These are phyloP conservation scores for Aplosporella prunicola DNA, from an alignment of 2,329 filamentous ascomycete species.

Conservation along the genomic window DNA sequence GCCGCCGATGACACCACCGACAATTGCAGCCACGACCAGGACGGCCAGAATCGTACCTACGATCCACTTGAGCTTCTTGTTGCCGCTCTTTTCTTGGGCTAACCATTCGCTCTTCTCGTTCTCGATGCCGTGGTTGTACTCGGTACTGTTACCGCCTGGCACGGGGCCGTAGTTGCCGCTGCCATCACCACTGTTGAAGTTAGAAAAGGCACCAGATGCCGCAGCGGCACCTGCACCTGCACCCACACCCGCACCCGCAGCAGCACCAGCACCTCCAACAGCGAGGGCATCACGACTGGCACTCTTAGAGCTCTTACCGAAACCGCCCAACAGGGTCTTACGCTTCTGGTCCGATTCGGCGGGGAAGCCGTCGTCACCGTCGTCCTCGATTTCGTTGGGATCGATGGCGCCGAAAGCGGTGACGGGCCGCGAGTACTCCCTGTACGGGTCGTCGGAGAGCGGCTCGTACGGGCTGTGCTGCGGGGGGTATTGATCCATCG, in stretches of 20 bases:
- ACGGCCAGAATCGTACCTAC: slow-evolving; percentile 56
- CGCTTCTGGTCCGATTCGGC: slow-evolving; percentile 37
- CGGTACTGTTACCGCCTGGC: slow-evolving; percentile 22
- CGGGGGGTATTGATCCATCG: slow-evolving; percentile 33
- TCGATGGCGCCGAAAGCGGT: slow-evolving; percentile 47
- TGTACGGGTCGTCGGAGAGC: slow-evolving; percentile 55
- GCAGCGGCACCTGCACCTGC: slow-evolving; percentile 20
- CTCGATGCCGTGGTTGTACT: slow-evolving; percentile 2
- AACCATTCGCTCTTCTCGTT: slow-evolving; percentile 60
- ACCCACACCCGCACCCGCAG: slow-evolving; percentile 31
- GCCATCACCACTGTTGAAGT: slow-evolving; percentile 21
- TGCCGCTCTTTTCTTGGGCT: slow-evolving; percentile 48
- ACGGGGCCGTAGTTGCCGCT: slow-evolving; percentile 52
- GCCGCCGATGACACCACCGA: slow-evolving; percentile 65
- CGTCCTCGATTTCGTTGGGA: slow-evolving; percentile 72
- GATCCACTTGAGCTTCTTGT: slow-evolving; percentile 60
- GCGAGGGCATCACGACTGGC: no score
- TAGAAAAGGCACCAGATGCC: slow-evolving; percentile 13
- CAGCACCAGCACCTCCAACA: no score
- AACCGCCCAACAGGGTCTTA: slow-evolving; percentile 34
- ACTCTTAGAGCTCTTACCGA: no score
- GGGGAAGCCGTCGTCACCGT: slow-evolving; percentile 74
- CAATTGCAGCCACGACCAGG: slow-evolving; percentile 60
- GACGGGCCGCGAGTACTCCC: slow-evolving; percentile 43
- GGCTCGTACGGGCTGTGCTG: slow-evolving; percentile 33